Evolutionary conservation across 1,284 basidiomycete genomes (phyloP), one percentile per base, ranked within the genome.

Genomic region (Lentinula novae-zelandiae): DNA sequence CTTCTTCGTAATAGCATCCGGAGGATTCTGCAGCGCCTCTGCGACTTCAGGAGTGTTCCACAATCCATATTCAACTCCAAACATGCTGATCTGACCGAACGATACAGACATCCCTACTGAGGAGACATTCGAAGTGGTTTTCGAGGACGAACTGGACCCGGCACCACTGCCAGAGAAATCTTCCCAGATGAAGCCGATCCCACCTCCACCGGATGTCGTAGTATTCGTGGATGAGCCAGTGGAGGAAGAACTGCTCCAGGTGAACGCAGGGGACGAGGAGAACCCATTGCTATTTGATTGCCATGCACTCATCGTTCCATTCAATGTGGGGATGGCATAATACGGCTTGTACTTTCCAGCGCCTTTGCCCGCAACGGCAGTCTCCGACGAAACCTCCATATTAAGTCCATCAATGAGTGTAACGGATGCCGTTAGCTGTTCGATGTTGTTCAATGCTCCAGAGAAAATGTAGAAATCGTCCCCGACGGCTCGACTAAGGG

Each of bases 121-220:
- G 6, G 42, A 34, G 15, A 44, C 42, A 44, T 38, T 57, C 7
- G 55, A 44, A 6, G 40, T 48, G n/a, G 55, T 17, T 20, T 49
- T 57, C 12, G 44, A 48, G 8, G 20, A n/a, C 10, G 55, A 48
- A 36, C 42, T 36, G 33, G 42, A 42, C 3, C 55, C 55, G 0
- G 55, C 33, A 9, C 55, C 55, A 39, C 55, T 57, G 7, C 44
- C 55, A 3, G 55, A 57, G 17, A 57, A 6, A 22, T 57, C 55
- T 48, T 57, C 55, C 55, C 55, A 57, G 34, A 57, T 49, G 31
- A 57, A 57, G 27, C 44, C 34, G 10, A 57, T 12, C 10, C 44
- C 44, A 44, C 20, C 55, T 0, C 55, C 55, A 31, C 55, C 46
- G 7, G 40, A 38, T 8, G 39, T 34, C 5, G 55, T 33, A 5